Evolutionary conservation across 495 filamentous ascomycete genomes (phyloP), one percentile per base, ranked within the genome.

Genomic region (Talaromyces stipitatus): DNA sequence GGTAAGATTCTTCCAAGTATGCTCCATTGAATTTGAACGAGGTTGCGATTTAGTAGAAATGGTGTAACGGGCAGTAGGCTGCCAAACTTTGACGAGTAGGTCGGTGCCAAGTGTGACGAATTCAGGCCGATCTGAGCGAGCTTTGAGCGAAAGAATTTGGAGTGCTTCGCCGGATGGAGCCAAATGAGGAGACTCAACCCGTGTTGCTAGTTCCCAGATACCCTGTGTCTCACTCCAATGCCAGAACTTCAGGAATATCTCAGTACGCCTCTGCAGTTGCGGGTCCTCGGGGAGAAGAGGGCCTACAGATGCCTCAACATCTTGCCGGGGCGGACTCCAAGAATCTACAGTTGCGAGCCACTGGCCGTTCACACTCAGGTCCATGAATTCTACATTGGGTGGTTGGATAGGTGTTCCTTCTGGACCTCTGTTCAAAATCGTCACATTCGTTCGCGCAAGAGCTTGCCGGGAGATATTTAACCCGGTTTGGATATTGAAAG

Each of bases 281-380:
- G 75, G 71, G 12, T 86, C 52, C 61, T 92, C 88, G 55, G 77
- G 74, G 24, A 72, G 69, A 16, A 85, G 82, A 18, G 91, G 91
- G 41, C 75, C 78, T 94, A 92, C 97, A 57, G 87, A 85, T 64
- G 74, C 70, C 38, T 76, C 72, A n/a, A 87, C 51, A 61, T 92
- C 89, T 55, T 77, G 74, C 27, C 71, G 69, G 18, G 85, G 82
- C 18, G 91, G 91, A 50, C 75, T 79, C 94, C 94, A 99, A 57
- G 87, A 85, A 64, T 99, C 95, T 3, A 95, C 80, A 0, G 89
- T 96, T 32, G 89, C 91, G 59, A 99, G 78, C 94, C 94, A 99
- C 60, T 84, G 80, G 1, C 91, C 92, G 66, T 97, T 86, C 24
- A 77, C 66, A 22, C 87, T 89, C 57, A 92, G 79, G 52, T 82